Base-by-base conservation (phyloP, 176 grass and related monocot genomes). In the Olyra latifolia region DNA sequence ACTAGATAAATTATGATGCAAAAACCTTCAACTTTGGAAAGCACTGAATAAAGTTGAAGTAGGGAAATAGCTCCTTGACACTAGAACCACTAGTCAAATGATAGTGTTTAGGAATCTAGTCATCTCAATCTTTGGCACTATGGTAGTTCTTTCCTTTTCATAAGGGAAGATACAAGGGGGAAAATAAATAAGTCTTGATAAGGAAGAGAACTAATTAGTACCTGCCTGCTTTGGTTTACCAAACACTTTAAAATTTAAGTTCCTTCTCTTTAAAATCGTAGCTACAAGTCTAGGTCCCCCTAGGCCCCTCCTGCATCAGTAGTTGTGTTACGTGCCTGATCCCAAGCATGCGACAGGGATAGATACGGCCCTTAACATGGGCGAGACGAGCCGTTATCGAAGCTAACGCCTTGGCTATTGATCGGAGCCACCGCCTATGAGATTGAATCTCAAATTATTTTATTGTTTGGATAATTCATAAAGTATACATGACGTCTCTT, bases 1-100 rank as follows among this genome's bases (percentile, higher is more conserved):
- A 80, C 2, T 25, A 70, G 48, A 67, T 41, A 63, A 30, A 61
- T 84, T 20, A 73, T 12, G 62, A 78, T 25, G 53, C 10, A 62
- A 52, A 27, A 7, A 6, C 17, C 27, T 53, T 54, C 30, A 69
- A 27, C 10, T 75, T 39, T 74, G 15, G 60, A 65, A 78, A 71
- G 41, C 11, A 82, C 0, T 29, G 11, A 82, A 8, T 7, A 14
- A 47, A 38, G 47, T 1, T 1, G 68, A 82, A 3, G 8, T 76
- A 43, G 16, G 24, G 6, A 69, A 35, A 69, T 50, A 69, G 69
- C 27, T 54, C 9, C 8, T 68, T 73, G 8, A 35, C 23, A 83
- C 8, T 72, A 10, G n/a, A 19, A 62, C 28, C 57, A n/a, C 17
- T 72, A 49, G 58, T 72, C 2, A 3, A 3, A 35, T 35, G 32